These are phyloP conservation scores for Penicillium concentricum DNA, from an alignment of 2,329 filamentous ascomycete species.

Conservation along the genomic window DNA sequence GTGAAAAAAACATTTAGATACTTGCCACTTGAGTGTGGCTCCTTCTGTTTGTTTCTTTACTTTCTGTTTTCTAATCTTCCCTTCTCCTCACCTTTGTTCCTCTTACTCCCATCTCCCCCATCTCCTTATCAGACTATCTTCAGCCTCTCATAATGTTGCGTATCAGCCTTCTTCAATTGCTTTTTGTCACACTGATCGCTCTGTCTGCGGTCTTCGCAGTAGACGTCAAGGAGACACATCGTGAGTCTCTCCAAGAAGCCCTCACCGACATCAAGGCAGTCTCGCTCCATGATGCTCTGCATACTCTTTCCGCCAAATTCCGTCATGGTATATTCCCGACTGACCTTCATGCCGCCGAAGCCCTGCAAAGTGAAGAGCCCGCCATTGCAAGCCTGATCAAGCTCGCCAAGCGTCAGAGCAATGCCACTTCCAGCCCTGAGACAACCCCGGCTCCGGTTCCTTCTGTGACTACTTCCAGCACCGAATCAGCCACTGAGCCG, in stretches of 20 bases:
- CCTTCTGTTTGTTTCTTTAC: neutral
- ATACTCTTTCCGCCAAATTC: conserved; percentile 63
- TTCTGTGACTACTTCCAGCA: conserved; percentile 5
- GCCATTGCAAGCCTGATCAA: conserved; percentile 62
- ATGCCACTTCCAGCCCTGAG: conserved; percentile 25
- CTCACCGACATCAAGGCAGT: conserved; percentile 58
- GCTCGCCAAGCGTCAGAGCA: conserved; percentile 60
- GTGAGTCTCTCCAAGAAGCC: conserved; percentile 52
- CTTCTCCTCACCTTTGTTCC: neutral
- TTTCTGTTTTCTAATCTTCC: neutral
- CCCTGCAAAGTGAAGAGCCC: conserved; percentile 60
- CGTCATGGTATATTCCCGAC: conserved; percentile 67
- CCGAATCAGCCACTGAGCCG: conserved; percentile 2
- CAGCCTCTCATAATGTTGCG: conserved; percentile 19
- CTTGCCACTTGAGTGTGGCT: neutral
- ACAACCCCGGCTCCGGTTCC: neutral
- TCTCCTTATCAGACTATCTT: neutral
- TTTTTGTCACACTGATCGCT: conserved; percentile 28
- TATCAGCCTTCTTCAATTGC: conserved; percentile 23
- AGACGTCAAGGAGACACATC: conserved; percentile 16
- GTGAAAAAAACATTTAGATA: neutral
- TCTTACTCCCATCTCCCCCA: neutral
- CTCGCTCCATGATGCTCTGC: conserved; percentile 65
- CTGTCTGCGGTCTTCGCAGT: conserved; percentile 26
- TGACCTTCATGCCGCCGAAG: conserved; percentile 63